phyloP scores from a whole-genome alignment of 2,329 filamentous ascomycete genomes.

The Aspergillus versicolor region DNA sequence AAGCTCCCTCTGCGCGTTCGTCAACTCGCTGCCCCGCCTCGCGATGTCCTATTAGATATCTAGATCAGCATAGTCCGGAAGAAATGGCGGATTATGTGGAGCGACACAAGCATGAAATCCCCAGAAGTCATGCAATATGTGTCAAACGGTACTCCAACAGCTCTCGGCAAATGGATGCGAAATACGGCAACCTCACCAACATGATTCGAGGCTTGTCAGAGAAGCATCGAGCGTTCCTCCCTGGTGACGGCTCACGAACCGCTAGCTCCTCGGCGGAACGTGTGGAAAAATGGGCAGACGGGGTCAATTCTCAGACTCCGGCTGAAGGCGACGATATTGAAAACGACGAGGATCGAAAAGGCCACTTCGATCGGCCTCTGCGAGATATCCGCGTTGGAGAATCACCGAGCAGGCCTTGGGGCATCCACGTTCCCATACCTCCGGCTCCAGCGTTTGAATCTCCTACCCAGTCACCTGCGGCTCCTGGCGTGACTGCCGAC shows the following conservation, averaged over 20 bases:
- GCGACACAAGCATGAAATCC: slow-evolving; percentile 91
- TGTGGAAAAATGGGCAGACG: slow-evolving; percentile 83
- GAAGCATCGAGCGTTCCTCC: slow-evolving; percentile 85
- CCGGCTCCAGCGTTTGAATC: slow-evolving; percentile 25
- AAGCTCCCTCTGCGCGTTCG: slow-evolving; percentile 37
- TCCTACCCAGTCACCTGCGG: slow-evolving; percentile 25
- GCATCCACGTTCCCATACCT: slow-evolving; percentile 73
- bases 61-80: slow-evolving; percentile 89
- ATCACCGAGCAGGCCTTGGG: slow-evolving; percentile 90
- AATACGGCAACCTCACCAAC: slow-evolving; percentile 86
- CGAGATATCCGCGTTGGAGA: slow-evolving; percentile 92
- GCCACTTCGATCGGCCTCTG: slow-evolving; percentile 78
- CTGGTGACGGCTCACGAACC: slow-evolving; percentile 45
- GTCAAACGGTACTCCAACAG: slow-evolving; percentile 86
- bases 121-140: slow-evolving; percentile 89
- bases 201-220: slow-evolving; percentile 91
- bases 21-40: slow-evolving; percentile 64
- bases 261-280: slow-evolving; percentile 61
- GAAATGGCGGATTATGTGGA: slow-evolving; percentile 93
- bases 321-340: slow-evolving; percentile 42
- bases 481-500: slow-evolving; percentile 19
- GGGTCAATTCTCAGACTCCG: slow-evolving; percentile 56
- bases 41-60: slow-evolving; percentile 88
- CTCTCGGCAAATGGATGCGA: slow-evolving; percentile 83
- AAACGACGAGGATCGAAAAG: slow-evolving; percentile 61